phyloP scores from a whole-genome alignment of 2,329 filamentous ascomycete genomes.

The Tympanopsis confertula region DNA sequence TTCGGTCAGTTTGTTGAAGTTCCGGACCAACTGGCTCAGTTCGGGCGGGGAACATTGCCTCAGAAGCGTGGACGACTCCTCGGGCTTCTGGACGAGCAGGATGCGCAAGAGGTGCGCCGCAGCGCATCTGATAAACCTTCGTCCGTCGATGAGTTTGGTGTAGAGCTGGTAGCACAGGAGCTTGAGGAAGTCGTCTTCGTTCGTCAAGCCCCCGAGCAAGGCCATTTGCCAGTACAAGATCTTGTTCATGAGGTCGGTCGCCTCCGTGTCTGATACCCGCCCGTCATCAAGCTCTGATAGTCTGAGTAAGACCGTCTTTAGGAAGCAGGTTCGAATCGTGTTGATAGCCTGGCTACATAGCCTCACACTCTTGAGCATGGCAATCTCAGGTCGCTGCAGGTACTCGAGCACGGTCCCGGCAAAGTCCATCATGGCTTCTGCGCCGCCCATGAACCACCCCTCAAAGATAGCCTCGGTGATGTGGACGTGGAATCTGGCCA shows the following conservation, averaged over 20 bases:
- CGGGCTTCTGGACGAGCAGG: conserved; percentile 82
- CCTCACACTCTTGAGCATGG: conserved; percentile 74
- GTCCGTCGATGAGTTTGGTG: conserved; percentile 66
- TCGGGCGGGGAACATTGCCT: conserved; percentile 59
- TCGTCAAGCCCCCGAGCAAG: conserved; percentile 69
- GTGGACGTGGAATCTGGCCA: conserved; percentile 70
- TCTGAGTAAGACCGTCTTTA: conserved; percentile 67
- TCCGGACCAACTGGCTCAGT: conserved; percentile 59
- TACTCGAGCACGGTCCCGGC: conserved; percentile 77
- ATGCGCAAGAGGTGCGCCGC: conserved; percentile 84
- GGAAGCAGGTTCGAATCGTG: conserved; percentile 64
- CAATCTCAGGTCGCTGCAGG: conserved; percentile 72
- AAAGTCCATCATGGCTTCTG: conserved; percentile 74
- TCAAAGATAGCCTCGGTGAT: conserved; percentile 86
- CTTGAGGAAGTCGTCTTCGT: conserved; percentile 71
- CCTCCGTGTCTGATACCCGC: conserved; percentile 45
- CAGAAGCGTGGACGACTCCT: conserved; percentile 66
- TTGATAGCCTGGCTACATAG: conserved; percentile 76
- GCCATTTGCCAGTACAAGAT: conserved; percentile 94
- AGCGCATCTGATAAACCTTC: conserved; percentile 56
- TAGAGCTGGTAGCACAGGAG: conserved; percentile 91
- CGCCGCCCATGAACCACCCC: conserved; percentile 89
- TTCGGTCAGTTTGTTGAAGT: conserved; percentile 75
- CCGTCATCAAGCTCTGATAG: conserved; percentile 72
- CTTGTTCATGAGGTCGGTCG: conserved; percentile 66